Evolutionary conservation across 495 filamentous ascomycete species (phyloP).

Genomic region (Penicillium antarcticum): DNA sequence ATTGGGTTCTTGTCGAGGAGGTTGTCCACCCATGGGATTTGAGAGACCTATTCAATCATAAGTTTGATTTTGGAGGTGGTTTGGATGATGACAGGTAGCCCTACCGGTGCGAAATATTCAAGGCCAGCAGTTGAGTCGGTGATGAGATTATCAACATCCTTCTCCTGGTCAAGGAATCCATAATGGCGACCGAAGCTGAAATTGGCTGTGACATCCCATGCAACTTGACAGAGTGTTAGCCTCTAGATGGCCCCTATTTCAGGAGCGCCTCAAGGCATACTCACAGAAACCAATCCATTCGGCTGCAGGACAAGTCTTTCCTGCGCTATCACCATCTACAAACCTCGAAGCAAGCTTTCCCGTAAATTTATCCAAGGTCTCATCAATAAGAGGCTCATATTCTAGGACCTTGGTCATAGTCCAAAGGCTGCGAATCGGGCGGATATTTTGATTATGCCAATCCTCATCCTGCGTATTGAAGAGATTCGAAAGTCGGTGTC

Average conservation of each 20-base stretch:
- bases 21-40: slow-evolving; percentile 46
- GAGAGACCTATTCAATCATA: slow-evolving; percentile 25
- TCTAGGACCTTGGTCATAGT: slow-evolving; percentile 32
- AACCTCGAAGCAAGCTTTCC: slow-evolving; percentile 19
- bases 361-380: slow-evolving; percentile 20
- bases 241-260: background rate
- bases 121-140: slow-evolving; percentile 17
- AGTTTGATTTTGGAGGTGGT: background rate
- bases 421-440: slow-evolving; percentile 35
- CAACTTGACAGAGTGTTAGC: slow-evolving; percentile 19
- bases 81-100: background rate
- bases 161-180: slow-evolving; percentile 39
- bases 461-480: slow-evolving; percentile 45
- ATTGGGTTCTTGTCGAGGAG: slow-evolving; percentile 49
- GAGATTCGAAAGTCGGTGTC: slow-evolving; percentile 22
- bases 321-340: slow-evolving; percentile 13
- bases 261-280: background rate
- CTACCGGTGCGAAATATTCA: slow-evolving; percentile 21
- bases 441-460: slow-evolving; percentile 29
- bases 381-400: slow-evolving; percentile 30
- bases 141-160: slow-evolving; percentile 34
- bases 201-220: slow-evolving; percentile 43
- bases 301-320: slow-evolving; percentile 27
- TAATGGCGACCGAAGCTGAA: slow-evolving; percentile 37
- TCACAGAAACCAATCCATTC: slow-evolving; percentile 44